Evolutionary conservation across 2,329 filamentous ascomycete species (phyloP), one percentile per base, ranked within the genome.

Genomic region (Colletotrichum lupini): DNA sequence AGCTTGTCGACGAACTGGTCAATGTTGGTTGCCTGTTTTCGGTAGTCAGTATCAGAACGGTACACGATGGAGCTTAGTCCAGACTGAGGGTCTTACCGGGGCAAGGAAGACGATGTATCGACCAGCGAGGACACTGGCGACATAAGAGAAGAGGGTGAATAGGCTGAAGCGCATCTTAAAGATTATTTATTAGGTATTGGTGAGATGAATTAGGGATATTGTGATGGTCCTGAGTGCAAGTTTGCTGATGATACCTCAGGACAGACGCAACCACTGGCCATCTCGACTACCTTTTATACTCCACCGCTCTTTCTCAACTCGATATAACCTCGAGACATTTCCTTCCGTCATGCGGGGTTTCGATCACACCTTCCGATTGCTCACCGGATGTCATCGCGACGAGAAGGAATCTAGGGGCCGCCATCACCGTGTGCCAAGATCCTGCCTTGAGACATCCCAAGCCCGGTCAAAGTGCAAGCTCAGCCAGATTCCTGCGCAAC

Each of bases 31-130:
- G 65, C 1, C 16, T 24, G n/a, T 11, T 28, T 14, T 2, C 14
- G 6, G 22, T 35, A 52, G 28, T 61, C 12, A 42, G 28, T 35
- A 28, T 16, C 19, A 26, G 24, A 3, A 9, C 12, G 2, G 24
- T 19, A 16, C 2, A 16, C 5, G 19, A 52, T 30, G 6, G 35
- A 4, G 14, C 22, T 6, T 0, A 2, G 11, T 49, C 14, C 8
- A 35, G 28, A 11, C 5, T 16, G 28, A 14, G 22, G 22, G 4
- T 22, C 73, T 46, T 64, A 75, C 74, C 9, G 56, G 30, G 4
- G 49, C 16, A 3, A 76, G 52, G n/a, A 63, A 7, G 14, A 75
- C 30, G 24, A 76, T 64, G 12, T 62, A 76, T 4, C 46, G 46
- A 11, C 30, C 35, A 11, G 59, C 73, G 1, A 70, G 24, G 52